Evolutionary conservation across 768 basidiomycete genomes (phyloP).

Genomic region (Arthromyces matolae): DNA sequence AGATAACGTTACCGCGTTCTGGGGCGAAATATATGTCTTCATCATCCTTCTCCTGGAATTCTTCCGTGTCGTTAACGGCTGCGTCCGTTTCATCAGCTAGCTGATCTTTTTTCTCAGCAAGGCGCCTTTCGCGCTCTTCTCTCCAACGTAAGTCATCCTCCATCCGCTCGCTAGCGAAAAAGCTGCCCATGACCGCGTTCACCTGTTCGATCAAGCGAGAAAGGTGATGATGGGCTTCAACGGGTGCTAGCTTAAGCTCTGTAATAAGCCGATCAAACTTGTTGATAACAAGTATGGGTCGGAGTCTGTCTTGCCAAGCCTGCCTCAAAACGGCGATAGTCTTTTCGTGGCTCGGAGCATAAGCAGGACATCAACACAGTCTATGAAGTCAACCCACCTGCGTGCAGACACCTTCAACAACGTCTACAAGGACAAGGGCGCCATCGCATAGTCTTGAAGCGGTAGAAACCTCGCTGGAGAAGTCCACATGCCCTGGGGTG

Average conservation of each 20-base stretch:
- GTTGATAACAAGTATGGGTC: slow-evolving; percentile 93
- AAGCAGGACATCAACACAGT: neutral
- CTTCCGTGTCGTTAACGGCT: slow-evolving; percentile 52
- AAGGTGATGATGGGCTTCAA: slow-evolving; percentile 95
- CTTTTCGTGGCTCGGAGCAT: slow-evolving; percentile 35
- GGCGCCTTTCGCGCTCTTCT: slow-evolving; percentile 83
- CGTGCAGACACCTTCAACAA: slow-evolving; percentile 97
- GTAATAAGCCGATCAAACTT: slow-evolving; percentile 93
- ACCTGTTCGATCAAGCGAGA: slow-evolving; percentile 91
- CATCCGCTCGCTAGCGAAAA: slow-evolving; percentile 95
- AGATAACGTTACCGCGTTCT: slow-evolving; percentile 92
- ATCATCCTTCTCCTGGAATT: slow-evolving; percentile 94
- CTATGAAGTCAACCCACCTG: slow-evolving; percentile 49
- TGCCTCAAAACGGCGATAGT: slow-evolving; percentile 94
- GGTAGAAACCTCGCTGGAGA: slow-evolving; percentile 94
- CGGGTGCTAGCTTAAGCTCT: slow-evolving; percentile 86
- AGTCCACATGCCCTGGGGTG: slow-evolving; percentile 98
- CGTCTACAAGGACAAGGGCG: slow-evolving; percentile 91
- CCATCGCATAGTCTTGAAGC: slow-evolving; percentile 94
- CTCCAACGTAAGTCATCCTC: slow-evolving; percentile 93
- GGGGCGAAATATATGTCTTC: slow-evolving; percentile 98
- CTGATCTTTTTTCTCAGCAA: slow-evolving; percentile 71
- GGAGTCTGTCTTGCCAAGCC: slow-evolving; percentile 86
- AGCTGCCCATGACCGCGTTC: slow-evolving; percentile 96
- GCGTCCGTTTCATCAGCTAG: slow-evolving; percentile 65